A percentile compares a stretch with the other conserved stretches of the same genome.
These are phyloP conservation scores for Plenodomus lindquistii DNA, from an alignment of 2,329 filamentous ascomycete species.

Conservation along the genomic window DNA sequence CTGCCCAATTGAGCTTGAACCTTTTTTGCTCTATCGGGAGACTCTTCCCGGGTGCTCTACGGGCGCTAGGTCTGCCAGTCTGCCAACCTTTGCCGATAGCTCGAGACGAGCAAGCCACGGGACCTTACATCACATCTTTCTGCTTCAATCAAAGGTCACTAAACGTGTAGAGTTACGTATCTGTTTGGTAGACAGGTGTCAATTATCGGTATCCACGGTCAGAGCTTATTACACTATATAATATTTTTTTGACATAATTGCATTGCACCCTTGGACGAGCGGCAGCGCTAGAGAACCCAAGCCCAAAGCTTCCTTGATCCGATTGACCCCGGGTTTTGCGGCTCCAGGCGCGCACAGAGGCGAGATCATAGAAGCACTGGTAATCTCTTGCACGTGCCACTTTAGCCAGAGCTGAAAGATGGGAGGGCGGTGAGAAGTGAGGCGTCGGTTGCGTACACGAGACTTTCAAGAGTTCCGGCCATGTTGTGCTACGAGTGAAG, in stretches of 20 bases:
- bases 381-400: neutral
- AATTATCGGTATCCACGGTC: no score
- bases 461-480: neutral
- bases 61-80: no score
- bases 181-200: no score
- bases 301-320: conserved; percentile 20
- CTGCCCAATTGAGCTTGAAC: no score
- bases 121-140: no score
- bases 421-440: conserved; percentile 11
- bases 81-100: no score
- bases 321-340: conserved; percentile 15
- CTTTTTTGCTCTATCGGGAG: no score
- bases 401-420: neutral
- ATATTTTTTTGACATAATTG: neutral
- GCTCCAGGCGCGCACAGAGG: conserved; percentile 14
- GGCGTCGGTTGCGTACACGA: conserved; percentile 2
- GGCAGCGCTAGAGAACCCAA: conserved; percentile 21
- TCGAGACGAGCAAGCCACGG: no score
- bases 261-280: conserved; percentile 13
- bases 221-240: no score
- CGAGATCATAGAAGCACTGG: neutral
- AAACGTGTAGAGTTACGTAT: no score
- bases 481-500: neutral
- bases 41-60: neutral
- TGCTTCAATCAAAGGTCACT: no score